A percentile compares a stretch with the other conserved stretches of the same genome.
Conservation (phyloP, 768 basidiomycete species). For the Phylloporus sp. region DNA sequence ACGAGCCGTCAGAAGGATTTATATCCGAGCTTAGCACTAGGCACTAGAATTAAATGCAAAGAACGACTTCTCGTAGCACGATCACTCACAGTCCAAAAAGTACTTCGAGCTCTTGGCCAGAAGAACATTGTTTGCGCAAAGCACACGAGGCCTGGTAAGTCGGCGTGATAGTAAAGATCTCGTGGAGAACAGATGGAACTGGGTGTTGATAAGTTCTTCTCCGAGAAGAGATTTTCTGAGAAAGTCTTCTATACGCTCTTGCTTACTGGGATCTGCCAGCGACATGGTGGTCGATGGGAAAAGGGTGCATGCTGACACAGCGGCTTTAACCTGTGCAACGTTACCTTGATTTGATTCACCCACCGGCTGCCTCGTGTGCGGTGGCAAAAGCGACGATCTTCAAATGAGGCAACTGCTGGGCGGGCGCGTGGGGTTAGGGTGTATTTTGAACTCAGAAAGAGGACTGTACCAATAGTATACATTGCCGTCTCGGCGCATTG, state of each 20-base stretch:
- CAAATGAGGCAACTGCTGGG: too few species aligned
- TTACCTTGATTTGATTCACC: too few species aligned
- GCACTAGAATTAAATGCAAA: neutral
- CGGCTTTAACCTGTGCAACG: too few species aligned
- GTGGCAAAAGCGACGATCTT: too few species aligned
- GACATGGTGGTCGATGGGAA: too few species aligned
- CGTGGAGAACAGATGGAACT: constrained; percentile 28
- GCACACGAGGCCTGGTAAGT: constrained; percentile 15
- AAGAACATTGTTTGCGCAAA: constrained; percentile 28
- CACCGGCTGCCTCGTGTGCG: too few species aligned
- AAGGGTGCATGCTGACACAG: too few species aligned
- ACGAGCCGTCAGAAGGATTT: constrained; percentile 8
- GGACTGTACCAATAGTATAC: too few species aligned
- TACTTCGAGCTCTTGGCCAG: constrained; percentile 25
- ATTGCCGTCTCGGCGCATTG: too few species aligned
- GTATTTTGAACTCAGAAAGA: too few species aligned
- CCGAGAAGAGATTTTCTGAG: constrained; percentile 25
- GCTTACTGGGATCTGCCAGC: constrained; percentile 6
- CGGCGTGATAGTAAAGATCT: constrained; percentile 11
- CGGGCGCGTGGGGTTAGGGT: too few species aligned
- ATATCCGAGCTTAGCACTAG: constrained; percentile 15
- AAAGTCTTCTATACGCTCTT: constrained; percentile 17
- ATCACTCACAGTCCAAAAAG: constrained; percentile 24
- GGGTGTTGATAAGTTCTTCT: constrained; percentile 27
- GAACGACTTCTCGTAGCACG: too few species aligned